Evolutionary conservation across 208 protist species (phyloP).

Genomic region (Lotmaria passim): DNA sequence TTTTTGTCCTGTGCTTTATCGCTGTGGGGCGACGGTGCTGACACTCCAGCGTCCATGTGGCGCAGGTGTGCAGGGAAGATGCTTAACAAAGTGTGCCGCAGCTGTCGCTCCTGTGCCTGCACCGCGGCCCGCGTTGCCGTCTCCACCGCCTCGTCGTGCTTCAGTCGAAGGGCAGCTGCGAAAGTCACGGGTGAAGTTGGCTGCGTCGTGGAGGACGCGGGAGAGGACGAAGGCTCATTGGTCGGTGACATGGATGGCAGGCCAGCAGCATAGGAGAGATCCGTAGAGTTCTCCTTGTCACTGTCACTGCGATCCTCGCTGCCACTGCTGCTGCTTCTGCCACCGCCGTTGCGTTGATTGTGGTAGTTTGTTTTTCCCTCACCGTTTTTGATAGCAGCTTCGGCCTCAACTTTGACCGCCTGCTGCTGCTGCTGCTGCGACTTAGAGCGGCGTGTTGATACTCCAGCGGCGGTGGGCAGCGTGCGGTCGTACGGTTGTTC

Average conservation of each 20-base stretch:
- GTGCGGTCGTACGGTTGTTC: not conserved
- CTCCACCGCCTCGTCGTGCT: conserved; percentile 7
- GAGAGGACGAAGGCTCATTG: not conserved
- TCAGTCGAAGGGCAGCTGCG: not conserved
- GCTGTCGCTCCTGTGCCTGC: conserved; percentile 27
- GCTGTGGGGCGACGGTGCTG: not conserved
- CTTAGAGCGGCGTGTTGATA: conserved; percentile 18
- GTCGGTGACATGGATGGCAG: not conserved
- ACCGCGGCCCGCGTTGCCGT: conserved; percentile 9
- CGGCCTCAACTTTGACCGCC: not conserved
- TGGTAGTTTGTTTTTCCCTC: not conserved
- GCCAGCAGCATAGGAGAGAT: not conserved
- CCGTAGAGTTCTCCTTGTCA: not conserved
- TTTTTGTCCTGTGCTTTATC: not conserved
- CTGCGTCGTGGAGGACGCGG: not conserved
- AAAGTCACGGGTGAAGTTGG: not conserved
- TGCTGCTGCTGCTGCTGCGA: not conserved
- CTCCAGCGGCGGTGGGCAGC: not conserved
- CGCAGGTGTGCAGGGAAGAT: conserved; percentile 31
- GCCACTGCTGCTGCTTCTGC: not conserved
- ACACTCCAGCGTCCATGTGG: not conserved
- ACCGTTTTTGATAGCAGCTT: too few relatives aligned
- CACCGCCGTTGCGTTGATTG: not conserved
- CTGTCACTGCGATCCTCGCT: conserved; percentile 2
- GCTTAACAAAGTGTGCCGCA: conserved; percentile 37